Percentiles rank a stretch among this genome's conserved stretches.
Evolutionary conservation across 2,329 filamentous ascomycete genomes (phyloP).

Genomic region (Juglanconis oblonga): DNA sequence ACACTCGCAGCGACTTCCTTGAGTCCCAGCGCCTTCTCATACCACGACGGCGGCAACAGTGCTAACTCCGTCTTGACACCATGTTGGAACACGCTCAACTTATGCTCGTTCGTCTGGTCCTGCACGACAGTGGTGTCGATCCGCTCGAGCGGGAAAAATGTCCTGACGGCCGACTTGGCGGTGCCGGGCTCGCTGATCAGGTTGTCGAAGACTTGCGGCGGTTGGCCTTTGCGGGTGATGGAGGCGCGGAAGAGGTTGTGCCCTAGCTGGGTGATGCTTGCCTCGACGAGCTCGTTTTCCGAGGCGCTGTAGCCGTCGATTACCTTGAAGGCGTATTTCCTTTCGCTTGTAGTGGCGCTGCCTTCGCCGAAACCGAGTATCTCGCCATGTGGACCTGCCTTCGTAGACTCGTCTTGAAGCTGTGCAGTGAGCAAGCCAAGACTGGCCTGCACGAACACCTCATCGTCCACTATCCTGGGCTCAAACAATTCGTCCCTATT

Average conservation of each 20-base stretch:
- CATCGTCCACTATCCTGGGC: conserved; percentile 57
- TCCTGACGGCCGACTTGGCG: conserved; percentile 48
- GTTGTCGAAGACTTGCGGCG: conserved; percentile 39
- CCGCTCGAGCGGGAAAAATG: conserved; percentile 79
- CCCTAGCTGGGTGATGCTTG: conserved; percentile 46
- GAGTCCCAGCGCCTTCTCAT: conserved; percentile 79
- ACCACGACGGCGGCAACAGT: conserved; percentile 69
- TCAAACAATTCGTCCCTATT: conserved; percentile 77
- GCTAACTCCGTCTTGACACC: conserved; percentile 58
- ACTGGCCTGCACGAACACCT: conserved; percentile 84
- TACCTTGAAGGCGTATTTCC: conserved; percentile 51
- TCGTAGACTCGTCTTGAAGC: conserved; percentile 27
- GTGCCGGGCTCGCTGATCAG: conserved; percentile 40
- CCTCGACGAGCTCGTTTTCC: conserved; percentile 59
- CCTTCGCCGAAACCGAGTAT: conserved; percentile 53
- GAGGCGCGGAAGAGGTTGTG: conserved; percentile 44
- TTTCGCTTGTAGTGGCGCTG: conserved; percentile 36
- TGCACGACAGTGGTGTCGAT: conserved; percentile 75
- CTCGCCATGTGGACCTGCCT: conserved; percentile 41
- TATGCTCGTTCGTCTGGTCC: conserved; percentile 47
- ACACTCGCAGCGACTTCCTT: conserved; percentile 82
- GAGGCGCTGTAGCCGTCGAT: conserved; percentile 62
- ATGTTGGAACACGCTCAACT: conserved; percentile 74
- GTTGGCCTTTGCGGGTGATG: conserved; percentile 39
- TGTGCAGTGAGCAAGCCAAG: conserved; percentile 65